phyloP scores from a whole-genome alignment of 1,284 basidiomycete genomes.

The Moniliophthora roreri region DNA sequence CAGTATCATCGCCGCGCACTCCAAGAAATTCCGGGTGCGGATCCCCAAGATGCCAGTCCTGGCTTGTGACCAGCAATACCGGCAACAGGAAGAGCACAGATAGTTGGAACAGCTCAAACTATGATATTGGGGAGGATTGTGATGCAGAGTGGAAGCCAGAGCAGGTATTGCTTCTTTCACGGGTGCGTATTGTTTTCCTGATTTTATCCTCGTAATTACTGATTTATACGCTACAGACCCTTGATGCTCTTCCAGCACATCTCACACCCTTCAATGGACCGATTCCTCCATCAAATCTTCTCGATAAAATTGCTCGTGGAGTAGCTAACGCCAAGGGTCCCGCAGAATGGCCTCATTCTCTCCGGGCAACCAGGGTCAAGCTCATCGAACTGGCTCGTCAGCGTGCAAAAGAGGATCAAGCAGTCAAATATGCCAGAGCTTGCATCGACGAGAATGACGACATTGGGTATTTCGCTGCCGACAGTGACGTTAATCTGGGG shows the following conservation, averaged over 20 bases:
- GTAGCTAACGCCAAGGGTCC: constrained; percentile 70
- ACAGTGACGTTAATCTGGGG: constrained; percentile 31
- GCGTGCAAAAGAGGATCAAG: constrained; percentile 54
- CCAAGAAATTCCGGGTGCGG: constrained; percentile 37
- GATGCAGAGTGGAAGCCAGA: constrained; percentile 75
- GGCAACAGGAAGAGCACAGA: constrained; percentile 71
- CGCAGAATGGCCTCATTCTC: constrained; percentile 75
- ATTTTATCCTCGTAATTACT: constrained; percentile 11
- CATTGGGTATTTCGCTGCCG: constrained; percentile 23
- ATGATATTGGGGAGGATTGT: constrained; percentile 55
- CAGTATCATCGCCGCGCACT: constrained; percentile 45
- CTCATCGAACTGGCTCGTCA: constrained; percentile 70
- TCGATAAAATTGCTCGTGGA: constrained; percentile 79
- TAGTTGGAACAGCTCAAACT: constrained; percentile 80
- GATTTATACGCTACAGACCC: constrained; percentile 47
- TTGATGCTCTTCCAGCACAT: constrained; percentile 79
- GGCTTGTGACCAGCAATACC: constrained; percentile 43
- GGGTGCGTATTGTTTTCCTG: constrained; percentile 45
- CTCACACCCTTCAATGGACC: constrained; percentile 80
- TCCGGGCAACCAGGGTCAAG: constrained; percentile 76
- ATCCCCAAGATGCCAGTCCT: constrained; percentile 42
- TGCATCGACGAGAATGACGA: constrained; percentile 36
- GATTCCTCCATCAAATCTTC: constrained; percentile 76
- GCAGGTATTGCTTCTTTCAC: constrained; percentile 60
- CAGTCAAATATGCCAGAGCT: constrained; percentile 32